A percentile compares a stretch with the other conserved stretches of the same genome.
phyloP scores from a whole-genome alignment of 1,284 basidiomycete genomes.

The Microbotryum scabiosae region DNA sequence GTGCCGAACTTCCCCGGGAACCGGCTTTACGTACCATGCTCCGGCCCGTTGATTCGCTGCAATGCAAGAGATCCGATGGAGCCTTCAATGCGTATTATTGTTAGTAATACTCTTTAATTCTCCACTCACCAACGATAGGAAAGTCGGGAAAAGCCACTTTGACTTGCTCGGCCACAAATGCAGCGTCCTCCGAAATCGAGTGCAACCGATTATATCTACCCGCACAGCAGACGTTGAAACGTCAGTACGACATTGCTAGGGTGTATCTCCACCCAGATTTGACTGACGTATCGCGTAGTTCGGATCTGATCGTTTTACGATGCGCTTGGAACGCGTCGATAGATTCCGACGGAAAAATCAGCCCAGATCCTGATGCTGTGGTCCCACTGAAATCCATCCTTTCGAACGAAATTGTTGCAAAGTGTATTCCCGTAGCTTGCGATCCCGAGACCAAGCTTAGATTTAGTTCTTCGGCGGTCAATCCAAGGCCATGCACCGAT shows the following conservation, averaged over 20 bases:
- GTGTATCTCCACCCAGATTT: not conserved
- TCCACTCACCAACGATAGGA: constrained; percentile 58
- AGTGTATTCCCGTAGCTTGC: too few relatives aligned
- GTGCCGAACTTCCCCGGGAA: constrained; percentile 35
- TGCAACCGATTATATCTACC: constrained; percentile 71
- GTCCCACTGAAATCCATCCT: too few relatives aligned
- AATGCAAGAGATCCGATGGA: constrained; percentile 6
- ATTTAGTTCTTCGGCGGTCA: too few relatives aligned
- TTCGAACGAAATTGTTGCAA: too few relatives aligned
- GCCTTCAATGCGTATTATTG: not conserved
- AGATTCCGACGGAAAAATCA: not conserved
- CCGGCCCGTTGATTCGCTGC: constrained; percentile 86
- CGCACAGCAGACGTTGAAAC: not conserved
- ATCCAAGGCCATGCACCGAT: too few relatives aligned
- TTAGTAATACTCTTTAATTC: too few relatives aligned
- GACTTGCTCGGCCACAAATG: constrained; percentile 55
- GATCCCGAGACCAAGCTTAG: too few relatives aligned
- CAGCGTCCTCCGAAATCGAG: constrained; percentile 67
- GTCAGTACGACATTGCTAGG: too few relatives aligned
- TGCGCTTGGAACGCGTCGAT: constrained; percentile 11
- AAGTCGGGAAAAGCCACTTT: constrained; percentile 50
- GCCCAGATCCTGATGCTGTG: too few relatives aligned
- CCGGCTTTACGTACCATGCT: constrained; percentile 82
- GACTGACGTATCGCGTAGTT: constrained; percentile 21
- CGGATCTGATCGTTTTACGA: constrained; percentile 8